These are phyloP conservation scores for Solanum commersonii DNA, from an alignment of 257 asterid species.

Conservation along the genomic window DNA sequence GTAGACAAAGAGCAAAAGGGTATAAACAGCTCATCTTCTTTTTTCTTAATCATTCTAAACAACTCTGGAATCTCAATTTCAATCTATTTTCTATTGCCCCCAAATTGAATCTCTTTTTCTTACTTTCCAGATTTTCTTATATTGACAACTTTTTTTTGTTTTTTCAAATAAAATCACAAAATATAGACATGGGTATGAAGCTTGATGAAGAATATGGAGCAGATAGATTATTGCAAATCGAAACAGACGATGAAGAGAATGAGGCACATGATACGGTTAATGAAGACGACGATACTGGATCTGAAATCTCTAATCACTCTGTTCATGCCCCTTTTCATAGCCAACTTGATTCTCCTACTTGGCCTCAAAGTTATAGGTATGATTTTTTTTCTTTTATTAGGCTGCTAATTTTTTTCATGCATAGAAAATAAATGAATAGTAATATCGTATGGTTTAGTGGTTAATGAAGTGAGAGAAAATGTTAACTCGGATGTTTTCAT, in stretches of 20 bases:
- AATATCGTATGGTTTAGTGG: accelerated
- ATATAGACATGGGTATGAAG: conserved; percentile 28
- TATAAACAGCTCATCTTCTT: not conserved
- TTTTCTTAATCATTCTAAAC: not conserved
- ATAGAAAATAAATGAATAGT: not conserved
- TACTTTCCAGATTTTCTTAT: not conserved
- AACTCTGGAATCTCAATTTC: not conserved
- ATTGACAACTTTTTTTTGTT: not conserved
- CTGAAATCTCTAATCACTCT: conserved; percentile 32
- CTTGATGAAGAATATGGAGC: conserved; percentile 51
- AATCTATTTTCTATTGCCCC: not conserved
- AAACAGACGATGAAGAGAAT: conserved; percentile 76
- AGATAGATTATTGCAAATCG: conserved; percentile 57
- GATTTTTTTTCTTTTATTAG: not conserved
- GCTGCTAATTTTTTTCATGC: not conserved
- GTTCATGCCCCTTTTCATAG: conserved; percentile 2
- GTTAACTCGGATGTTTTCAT: too few relatives aligned
- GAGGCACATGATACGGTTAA: conserved; percentile 34
- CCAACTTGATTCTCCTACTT: conserved; percentile 12
- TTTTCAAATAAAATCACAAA: not conserved
- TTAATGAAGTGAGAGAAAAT: not conserved
- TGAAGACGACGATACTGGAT: conserved; percentile 50
- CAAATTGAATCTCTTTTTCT: not conserved
- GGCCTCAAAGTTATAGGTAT: conserved; percentile 95
- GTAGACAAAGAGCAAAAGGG: not conserved